phyloP scores from a whole-genome alignment of 768 basidiomycete species.

The Pisolithus orientalis region DNA sequence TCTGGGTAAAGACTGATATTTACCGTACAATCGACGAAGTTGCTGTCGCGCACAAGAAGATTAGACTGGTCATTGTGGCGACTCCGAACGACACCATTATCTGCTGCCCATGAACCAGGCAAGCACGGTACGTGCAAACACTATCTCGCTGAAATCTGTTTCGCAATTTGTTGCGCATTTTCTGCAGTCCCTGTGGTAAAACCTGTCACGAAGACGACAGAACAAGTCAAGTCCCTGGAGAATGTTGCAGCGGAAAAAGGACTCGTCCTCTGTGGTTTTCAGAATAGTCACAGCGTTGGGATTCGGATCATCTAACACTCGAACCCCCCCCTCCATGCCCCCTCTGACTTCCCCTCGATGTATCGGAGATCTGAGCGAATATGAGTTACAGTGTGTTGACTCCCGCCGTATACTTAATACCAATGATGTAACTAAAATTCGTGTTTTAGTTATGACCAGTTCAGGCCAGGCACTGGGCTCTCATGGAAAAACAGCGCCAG shows the following conservation, averaged over 20 bases:
- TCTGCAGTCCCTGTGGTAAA: conserved; percentile 57
- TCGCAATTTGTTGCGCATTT: conserved; percentile 34
- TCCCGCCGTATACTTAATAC: not conserved
- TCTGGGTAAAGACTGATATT: no score
- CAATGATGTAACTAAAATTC: conserved; percentile 1
- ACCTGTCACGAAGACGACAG: conserved; percentile 57
- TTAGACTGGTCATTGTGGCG: no score
- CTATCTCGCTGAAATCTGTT: not conserved
- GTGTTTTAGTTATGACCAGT: conserved; percentile 61
- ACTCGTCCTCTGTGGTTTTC: conserved; percentile 64
- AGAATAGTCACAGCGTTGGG: conserved; percentile 62
- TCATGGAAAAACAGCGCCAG: conserved; percentile 70
- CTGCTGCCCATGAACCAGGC: conserved; percentile 38
- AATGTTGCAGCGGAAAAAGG: conserved; percentile 52
- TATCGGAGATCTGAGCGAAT: conserved; percentile 59
- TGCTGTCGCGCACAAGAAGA: no score
- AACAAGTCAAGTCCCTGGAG: conserved; percentile 45
- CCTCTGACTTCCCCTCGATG: conserved; percentile 45
- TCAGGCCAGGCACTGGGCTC: conserved; percentile 50
- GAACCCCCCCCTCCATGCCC: conserved; percentile 35
- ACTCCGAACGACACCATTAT: no score
- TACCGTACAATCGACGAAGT: no score
- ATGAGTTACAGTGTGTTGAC: conserved; percentile 63
- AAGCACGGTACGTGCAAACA: conserved; percentile 53
- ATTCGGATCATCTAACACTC: conserved; percentile 70